Conservation (phyloP, 768 basidiomycete genomes). For the Lactarius pseudohatsudake region DNA sequence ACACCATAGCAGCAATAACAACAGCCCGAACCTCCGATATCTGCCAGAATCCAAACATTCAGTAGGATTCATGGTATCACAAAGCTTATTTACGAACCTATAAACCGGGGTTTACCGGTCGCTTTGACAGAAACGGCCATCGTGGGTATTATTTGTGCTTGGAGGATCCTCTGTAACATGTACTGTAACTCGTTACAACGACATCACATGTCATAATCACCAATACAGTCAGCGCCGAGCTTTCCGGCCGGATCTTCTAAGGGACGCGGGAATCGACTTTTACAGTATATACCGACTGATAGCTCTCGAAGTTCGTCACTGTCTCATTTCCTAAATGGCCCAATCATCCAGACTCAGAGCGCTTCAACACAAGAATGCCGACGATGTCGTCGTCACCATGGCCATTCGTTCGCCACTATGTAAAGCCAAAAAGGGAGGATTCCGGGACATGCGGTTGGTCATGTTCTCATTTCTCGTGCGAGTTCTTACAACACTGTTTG, state of each 20-base stretch:
- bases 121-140: neutral
- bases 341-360: conserved; percentile 45
- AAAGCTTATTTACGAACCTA: conserved; percentile 11
- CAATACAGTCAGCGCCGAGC: no score
- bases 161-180: no score
- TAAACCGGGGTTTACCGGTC: conserved; percentile 4
- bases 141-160: neutral
- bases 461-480: conserved; percentile 16
- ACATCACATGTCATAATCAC: no score
- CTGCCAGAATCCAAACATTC: conserved; percentile 44
- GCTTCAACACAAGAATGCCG: conserved; percentile 57
- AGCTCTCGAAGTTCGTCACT: conserved; percentile 46
- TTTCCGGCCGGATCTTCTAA: neutral
- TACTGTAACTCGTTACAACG: no score
- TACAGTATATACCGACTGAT: no score
- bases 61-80: neutral
- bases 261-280: no score
- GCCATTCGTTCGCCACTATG: conserved; percentile 76
- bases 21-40: conserved; percentile 24
- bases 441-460: conserved; percentile 65
- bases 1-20: neutral
- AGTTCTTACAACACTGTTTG: neutral
- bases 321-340: conserved; percentile 30
- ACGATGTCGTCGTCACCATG: conserved; percentile 83
- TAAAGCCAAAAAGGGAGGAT: conserved; percentile 73